These are phyloP conservation scores for Maudiozyma turicensis DNA, from an alignment of 805 yeast genomes.

Conservation along the genomic window DNA sequence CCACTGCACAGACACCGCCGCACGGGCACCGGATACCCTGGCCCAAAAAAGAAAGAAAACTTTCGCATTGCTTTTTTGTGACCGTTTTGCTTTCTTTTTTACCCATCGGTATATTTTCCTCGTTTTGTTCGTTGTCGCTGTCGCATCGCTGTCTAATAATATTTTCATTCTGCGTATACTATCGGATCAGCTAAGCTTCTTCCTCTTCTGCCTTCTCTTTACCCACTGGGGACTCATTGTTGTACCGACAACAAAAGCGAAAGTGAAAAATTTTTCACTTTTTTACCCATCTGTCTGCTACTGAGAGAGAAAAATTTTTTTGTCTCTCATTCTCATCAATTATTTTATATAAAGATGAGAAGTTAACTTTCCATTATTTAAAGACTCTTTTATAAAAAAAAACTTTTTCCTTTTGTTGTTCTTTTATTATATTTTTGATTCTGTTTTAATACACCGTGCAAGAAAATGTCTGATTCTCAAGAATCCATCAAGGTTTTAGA, in stretches of 20 bases:
- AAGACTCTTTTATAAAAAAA: not conserved
- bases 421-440: not conserved
- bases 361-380: not conserved
- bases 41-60: no score
- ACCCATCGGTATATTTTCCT: no score
- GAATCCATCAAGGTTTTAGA: slow-evolving; percentile 64
- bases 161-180: no score
- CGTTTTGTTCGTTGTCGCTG: no score
- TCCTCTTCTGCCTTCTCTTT: no score
- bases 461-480: slow-evolving; percentile 37
- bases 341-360: no score
- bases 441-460: slow-evolving; percentile 6
- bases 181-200: no score
- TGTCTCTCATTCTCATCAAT: not conserved
- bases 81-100: no score
- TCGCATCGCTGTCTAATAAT: no score
- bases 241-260: not conserved
- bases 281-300: not conserved
- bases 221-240: not conserved
- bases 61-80: no score
- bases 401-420: not conserved
- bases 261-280: slow-evolving; percentile 2
- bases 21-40: no score
- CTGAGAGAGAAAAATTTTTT: not conserved
- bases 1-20: no score